Base-by-base conservation (phyloP, 108 stramenopile genomes). In the Fistulifera solaris region DNA sequence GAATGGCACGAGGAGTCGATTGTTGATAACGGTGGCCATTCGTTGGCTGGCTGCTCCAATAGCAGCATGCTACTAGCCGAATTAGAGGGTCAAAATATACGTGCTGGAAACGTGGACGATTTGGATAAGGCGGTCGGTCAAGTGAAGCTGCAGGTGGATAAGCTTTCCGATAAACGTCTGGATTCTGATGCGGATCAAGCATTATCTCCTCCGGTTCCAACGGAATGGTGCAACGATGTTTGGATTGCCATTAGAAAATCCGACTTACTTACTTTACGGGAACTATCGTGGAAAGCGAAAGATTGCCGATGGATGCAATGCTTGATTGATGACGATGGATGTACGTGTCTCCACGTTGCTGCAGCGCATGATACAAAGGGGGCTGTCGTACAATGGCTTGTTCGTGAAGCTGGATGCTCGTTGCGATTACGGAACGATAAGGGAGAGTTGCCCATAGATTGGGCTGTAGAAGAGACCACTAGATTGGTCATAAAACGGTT, bases 371-470 rank as follows among this genome's bases (percentile, higher is more conserved):
- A 45, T 45, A 21, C 3, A 5, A 2, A 21, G 10, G 17, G 17
- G 10, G 5, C 3, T 18, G 49, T 50, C 15, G 18, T 50, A 26
- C 15, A 15, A 1, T 54, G 53, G 53, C 31, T 54, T 2, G 38
- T 54, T 38, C 31, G 38, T 17, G 53, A 54, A 54, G 53, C 53
- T 21, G 53, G 53, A 15, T 54, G 53, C 21, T 18, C 18, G 18
- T 15, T 54, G n/a, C 38, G 35, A 5, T 27, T 31, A 16, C 53
- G 53, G 24, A 50, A 50, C 23, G 2, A 2, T 15, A 50, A 24
- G 21, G 49, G 49, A 50, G 12, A 24, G 3, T 13, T 26, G 18
- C 49, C 49, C 49, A 4, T 50, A 1, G 49, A 50, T 6, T 35
- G 31, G 3, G 31, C 31, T 3, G 8, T 35, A 8, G 31, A 35